Evolutionary conservation across 2,329 filamentous ascomycete species (phyloP), one percentile per base, ranked within the genome.

Genomic region (Exophiala sideris): DNA sequence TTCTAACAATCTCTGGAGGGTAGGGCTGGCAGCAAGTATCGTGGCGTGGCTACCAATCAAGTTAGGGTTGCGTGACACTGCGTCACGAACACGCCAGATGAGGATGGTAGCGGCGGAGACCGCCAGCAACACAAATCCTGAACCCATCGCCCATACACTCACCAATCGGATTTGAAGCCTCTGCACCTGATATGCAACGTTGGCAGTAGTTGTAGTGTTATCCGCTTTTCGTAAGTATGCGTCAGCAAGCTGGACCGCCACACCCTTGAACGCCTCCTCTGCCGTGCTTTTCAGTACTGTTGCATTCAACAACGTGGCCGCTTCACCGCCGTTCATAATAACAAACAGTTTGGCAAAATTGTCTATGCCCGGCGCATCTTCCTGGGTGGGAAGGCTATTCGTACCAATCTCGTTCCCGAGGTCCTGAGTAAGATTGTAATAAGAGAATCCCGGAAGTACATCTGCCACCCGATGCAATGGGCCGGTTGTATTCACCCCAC

Each of bases 251-350:
- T 52, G 50, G 10, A 54, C 45, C 11, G 53, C 56, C 6, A 58
- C 48, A n/a, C 56, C 56, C 2, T 52, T 54, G 34, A 57, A 61
- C 10, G 47, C 58, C 35, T 29, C 35, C 35, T 48, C 44, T 3
- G 50, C 50, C 3, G 50, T 35, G 29, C 12, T 24, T 7, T 11
- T 42, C 50, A 52, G 32, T n/a, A 11, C 42, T 1, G 20, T 41
- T 3, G 11, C 14, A 47, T 52, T 45, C 20, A 51, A 45, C 9
- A 45, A 32, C 12, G 32, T 34, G 10, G 18, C 20, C 5, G 32
- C 40, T 16, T 24, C 29, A 16, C 40, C 49, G 12, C 41, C 49
- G 16, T 18, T 45, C 18, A 45, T 18, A 11, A 45, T 20, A 18
- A 38, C 48, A 9, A 51, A 24, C 14, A 51, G 21, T 3, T 29